Percentiles rank a stretch among this genome's conserved stretches.
Conservation (phyloP, 2,329 filamentous ascomycete species). For the Teratosphaeriaceae sp. region DNA sequence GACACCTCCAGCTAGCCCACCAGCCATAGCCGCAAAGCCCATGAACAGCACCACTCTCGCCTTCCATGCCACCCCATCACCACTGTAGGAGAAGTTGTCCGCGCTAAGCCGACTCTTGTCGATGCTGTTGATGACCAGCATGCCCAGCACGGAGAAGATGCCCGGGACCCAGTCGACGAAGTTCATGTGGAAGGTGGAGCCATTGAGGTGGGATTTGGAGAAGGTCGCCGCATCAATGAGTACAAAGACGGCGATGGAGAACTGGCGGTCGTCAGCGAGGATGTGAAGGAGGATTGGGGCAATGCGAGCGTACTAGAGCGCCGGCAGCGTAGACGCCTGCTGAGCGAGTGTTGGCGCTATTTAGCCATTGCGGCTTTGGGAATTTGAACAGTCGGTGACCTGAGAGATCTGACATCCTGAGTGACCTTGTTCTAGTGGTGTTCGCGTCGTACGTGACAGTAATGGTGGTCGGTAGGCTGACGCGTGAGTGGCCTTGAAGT, state of each 20-base stretch:
- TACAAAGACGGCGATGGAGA: slow-evolving; percentile 63
- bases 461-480: background rate
- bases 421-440: background rate
- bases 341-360: slow-evolving; percentile 56
- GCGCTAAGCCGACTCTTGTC: slow-evolving; percentile 59
- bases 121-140: slow-evolving; percentile 67
- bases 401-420: slow-evolving; percentile 5
- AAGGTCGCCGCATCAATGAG: slow-evolving; percentile 60
- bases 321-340: slow-evolving; percentile 61
- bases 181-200: slow-evolving; percentile 54
- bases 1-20: slow-evolving; percentile 60
- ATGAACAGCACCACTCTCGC: slow-evolving; percentile 61
- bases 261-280: slow-evolving; percentile 38
- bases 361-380: slow-evolving; percentile 60
- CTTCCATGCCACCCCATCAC: slow-evolving; percentile 61
- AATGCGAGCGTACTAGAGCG: slow-evolving; percentile 50
- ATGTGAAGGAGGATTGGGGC: background rate
- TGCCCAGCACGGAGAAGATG: slow-evolving; percentile 62
- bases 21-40: slow-evolving; percentile 62
- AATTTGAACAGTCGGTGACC: slow-evolving; percentile 58
- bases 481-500: background rate
- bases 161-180: slow-evolving; percentile 67
- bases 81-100: slow-evolving; percentile 59
- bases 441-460: too few relatives aligned
- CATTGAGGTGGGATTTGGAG: slow-evolving; percentile 56